A percentile compares a stretch with the other conserved stretches of the same genome.
Conservation (phyloP, 2,329 filamentous ascomycete genomes). For the Alternaria ethzedia region DNA sequence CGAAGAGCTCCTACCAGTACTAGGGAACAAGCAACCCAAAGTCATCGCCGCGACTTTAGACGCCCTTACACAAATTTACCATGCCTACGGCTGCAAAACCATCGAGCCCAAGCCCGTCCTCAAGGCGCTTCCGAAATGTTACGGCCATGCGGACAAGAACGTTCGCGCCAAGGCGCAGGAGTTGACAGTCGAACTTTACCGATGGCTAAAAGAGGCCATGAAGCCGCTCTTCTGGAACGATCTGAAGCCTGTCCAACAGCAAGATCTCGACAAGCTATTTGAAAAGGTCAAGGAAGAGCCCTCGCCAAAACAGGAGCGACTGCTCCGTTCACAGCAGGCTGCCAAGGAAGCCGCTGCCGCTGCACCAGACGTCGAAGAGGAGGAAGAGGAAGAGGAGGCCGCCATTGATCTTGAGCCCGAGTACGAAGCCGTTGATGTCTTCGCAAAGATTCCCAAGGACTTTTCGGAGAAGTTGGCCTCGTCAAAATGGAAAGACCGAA, state of each 20-base stretch:
- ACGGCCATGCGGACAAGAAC: conserved; percentile 97
- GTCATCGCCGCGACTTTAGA: conserved; percentile 77
- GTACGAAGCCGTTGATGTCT: conserved; percentile 83
- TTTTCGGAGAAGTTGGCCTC: conserved; percentile 85
- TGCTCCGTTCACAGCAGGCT: conserved; percentile 88
- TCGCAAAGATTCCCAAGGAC: conserved; percentile 79
- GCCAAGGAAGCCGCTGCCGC: conserved; percentile 74
- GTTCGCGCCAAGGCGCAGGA: conserved; percentile 92
- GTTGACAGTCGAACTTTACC: conserved; percentile 90
- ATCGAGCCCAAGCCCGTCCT: conserved; percentile 91
- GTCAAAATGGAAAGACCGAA: conserved; percentile 97
- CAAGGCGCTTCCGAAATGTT: conserved; percentile 86
- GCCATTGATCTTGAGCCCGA: conserved; percentile 73
- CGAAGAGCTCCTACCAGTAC: conserved; percentile 83
- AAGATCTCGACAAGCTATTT: conserved; percentile 91
- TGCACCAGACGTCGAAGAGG: conserved; percentile 61
- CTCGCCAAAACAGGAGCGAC: conserved; percentile 84
- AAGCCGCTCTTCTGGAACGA: conserved; percentile 98
- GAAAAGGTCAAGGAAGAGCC: conserved; percentile 90
- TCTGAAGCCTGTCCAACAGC: conserved; percentile 92
- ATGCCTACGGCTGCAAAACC: conserved; percentile 93
- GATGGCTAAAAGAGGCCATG: conserved; percentile 97
- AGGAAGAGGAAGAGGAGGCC: conserved; percentile 61
- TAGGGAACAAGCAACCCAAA: conserved; percentile 91
- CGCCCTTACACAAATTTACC: conserved; percentile 82